phyloP scores from a whole-genome alignment of 2,329 filamentous ascomycete species.

The Davidsoniella virescens region DNA sequence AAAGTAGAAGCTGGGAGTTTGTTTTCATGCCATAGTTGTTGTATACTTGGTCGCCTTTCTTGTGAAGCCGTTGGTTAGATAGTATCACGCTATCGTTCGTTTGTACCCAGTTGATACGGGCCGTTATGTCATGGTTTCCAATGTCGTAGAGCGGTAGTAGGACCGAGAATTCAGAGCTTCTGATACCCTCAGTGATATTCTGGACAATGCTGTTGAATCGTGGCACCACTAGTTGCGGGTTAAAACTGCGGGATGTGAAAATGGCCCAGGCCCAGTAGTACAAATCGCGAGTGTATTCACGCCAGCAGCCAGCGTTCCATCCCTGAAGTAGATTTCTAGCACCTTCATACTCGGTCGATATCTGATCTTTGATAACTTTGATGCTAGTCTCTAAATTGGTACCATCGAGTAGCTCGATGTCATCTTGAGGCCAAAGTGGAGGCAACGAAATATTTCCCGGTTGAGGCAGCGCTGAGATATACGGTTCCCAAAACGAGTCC shows the following conservation, averaged over 20 bases:
- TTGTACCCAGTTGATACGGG: constrained; percentile 40
- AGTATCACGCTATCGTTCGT: constrained; percentile 29
- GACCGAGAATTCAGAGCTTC: constrained; percentile 39
- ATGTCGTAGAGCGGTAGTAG: constrained; percentile 57
- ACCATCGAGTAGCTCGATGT: constrained; percentile 39
- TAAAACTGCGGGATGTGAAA: constrained; percentile 49
- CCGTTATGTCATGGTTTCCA: constrained; percentile 50
- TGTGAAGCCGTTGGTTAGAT: constrained; percentile 25
- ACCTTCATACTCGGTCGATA: constrained; percentile 27
- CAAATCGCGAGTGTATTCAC: constrained; percentile 29
- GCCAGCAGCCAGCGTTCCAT: constrained; percentile 17
- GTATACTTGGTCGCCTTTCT: constrained; percentile 38
- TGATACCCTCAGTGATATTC: not conserved
- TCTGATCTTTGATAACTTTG: constrained; percentile 28
- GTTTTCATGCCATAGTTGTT: constrained; percentile 64
- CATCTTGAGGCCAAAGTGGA: constrained; percentile 46
- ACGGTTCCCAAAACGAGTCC: constrained; percentile 50
- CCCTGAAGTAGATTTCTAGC: constrained; percentile 24
- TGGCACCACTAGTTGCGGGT: constrained; percentile 39
- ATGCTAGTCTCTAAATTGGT: constrained; percentile 36
- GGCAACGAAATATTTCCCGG: constrained; percentile 40
- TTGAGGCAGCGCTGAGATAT: constrained; percentile 48
- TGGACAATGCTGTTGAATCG: constrained; percentile 16
- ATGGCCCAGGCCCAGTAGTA: constrained; percentile 51
- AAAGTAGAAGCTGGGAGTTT: constrained; percentile 52